These are phyloP conservation scores for Mycena floridula DNA, from an alignment of 768 basidiomycete species.

Conservation along the genomic window DNA sequence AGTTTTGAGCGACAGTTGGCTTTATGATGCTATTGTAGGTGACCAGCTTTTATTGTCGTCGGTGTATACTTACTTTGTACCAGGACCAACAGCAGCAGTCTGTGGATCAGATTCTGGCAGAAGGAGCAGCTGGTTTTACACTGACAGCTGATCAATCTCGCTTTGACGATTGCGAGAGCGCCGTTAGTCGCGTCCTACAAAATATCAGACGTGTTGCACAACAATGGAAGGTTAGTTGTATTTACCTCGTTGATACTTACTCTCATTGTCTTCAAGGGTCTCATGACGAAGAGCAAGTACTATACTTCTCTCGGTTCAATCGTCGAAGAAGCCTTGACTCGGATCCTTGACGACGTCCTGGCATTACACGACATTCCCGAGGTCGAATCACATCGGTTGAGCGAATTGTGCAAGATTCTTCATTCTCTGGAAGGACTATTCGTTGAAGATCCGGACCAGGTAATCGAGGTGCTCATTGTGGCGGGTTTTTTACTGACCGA, in stretches of 20 bases:
- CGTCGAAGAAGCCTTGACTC: conserved; percentile 59
- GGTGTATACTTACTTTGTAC: neutral
- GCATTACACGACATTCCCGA: conserved; percentile 83
- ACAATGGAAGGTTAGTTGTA: conserved; percentile 60
- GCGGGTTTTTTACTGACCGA: neutral
- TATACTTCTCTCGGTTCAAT: conserved; percentile 67
- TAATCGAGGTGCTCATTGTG: conserved; percentile 18
- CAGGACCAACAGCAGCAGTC: conserved; percentile 45
- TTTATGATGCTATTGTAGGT: conserved; percentile 64
- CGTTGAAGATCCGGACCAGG: conserved; percentile 56
- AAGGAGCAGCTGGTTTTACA: conserved; percentile 57
- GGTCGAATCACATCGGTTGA: conserved; percentile 75
- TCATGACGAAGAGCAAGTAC: conserved; percentile 68
- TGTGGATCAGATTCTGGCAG: conserved; percentile 39
- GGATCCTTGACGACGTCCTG: conserved; percentile 68
- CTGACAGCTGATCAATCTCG: conserved; percentile 66
- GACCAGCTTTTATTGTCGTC: neutral
- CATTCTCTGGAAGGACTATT: conserved; percentile 79
- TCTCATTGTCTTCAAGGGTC: conserved; percentile 33
- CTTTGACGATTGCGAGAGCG: conserved; percentile 72
- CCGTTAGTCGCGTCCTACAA: conserved; percentile 54
- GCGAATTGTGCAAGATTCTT: conserved; percentile 77
- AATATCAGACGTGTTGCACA: conserved; percentile 58
- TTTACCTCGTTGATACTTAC: neutral
- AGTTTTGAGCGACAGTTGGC: conserved; percentile 62